Evolutionary conservation across 2,329 filamentous ascomycete genomes (phyloP).

Genomic region (Cladosporium colombiae): DNA sequence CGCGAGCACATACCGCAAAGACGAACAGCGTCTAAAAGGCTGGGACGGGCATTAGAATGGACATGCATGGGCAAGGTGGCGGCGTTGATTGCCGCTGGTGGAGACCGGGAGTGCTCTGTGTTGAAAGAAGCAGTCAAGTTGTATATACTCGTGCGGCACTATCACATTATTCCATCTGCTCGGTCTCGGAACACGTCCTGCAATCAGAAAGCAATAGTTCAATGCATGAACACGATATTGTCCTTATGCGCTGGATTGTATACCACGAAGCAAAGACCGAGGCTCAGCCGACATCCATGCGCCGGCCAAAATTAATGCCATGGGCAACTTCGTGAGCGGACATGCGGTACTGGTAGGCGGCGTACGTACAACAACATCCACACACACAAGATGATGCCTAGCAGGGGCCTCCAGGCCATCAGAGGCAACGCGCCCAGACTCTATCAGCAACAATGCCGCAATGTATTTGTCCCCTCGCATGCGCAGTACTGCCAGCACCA

Average conservation of each 20-base stretch:
- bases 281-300: neutral
- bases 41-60: neutral
- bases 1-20: neutral
- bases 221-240: neutral
- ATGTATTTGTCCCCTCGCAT: constrained; percentile 25
- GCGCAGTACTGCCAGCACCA: neutral
- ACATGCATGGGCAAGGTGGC: neutral
- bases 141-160: neutral
- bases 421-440: constrained; percentile 28
- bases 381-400: constrained; percentile 46
- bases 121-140: neutral
- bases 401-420: constrained; percentile 47
- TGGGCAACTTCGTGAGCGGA: neutral
- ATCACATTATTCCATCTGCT: neutral
- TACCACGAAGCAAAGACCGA: neutral
- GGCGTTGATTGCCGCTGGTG: neutral
- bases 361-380: constrained; percentile 16
- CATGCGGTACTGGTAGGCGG: neutral
- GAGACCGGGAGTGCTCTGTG: neutral
- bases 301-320: constrained; percentile 7
- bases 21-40: constrained; percentile 4
- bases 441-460: constrained; percentile 31
- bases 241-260: neutral
- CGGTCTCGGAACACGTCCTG: rapidly evolving
- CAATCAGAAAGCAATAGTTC: neutral